Percentiles rank a stretch among this genome's conserved stretches.
These are phyloP conservation scores for Mortierella sp. DNA, from an alignment of 371 early-diverging fungal genomes.

Conservation along the genomic window DNA sequence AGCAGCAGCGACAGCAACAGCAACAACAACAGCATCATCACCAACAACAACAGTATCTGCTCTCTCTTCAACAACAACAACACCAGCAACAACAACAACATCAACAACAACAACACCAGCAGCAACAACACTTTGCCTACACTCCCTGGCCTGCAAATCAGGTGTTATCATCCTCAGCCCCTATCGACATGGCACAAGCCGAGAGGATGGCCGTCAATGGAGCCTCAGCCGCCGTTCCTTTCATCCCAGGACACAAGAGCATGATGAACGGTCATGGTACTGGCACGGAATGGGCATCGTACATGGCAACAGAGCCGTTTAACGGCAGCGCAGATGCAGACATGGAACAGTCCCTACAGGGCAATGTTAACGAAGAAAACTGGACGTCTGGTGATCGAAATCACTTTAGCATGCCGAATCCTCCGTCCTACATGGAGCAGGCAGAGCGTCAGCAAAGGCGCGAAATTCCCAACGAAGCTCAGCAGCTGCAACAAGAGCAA, in stretches of 20 bases:
- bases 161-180: conserved; percentile 23
- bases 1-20: conserved; percentile 12
- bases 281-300: conserved; percentile 33
- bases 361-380: conserved; percentile 44
- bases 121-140: background rate
- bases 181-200: conserved; percentile 1
- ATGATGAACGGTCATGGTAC: conserved; percentile 16
- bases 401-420: conserved; percentile 46
- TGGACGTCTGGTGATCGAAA: conserved; percentile 24
- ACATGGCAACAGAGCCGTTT: conserved; percentile 29
- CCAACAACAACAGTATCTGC: conserved; percentile 13
- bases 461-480: conserved; percentile 22
- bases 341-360: conserved; percentile 41
- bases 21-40: conserved; percentile 15
- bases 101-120: no score
- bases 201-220: background rate
- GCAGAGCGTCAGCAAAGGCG: conserved; percentile 48
- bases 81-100: conserved; percentile 1
- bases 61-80: conserved; percentile 10
- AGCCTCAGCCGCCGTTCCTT: background rate
- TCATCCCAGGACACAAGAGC: conserved; percentile 35
- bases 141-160: conserved; percentile 5
- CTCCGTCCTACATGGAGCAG: conserved; percentile 43
- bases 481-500: conserved; percentile 18
- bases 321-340: conserved; percentile 19